These are phyloP conservation scores for Pisolithus marmoratus DNA, from an alignment of 768 basidiomycete genomes.

Conservation along the genomic window DNA sequence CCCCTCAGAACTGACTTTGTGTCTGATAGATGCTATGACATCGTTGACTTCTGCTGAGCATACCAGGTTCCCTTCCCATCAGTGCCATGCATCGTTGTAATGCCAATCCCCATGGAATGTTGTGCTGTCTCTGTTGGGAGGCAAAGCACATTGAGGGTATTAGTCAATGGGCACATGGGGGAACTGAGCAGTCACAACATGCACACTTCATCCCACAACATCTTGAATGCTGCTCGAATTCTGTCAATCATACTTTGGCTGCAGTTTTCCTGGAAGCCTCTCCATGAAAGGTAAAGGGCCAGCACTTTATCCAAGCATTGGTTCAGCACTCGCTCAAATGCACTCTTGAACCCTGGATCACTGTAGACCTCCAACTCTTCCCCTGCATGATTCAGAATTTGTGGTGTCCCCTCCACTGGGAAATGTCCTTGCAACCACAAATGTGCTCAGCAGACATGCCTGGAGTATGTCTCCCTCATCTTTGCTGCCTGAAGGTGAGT, in stretches of 20 bases:
- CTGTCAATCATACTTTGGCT: not conserved
- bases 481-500: not conserved
- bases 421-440: not conserved
- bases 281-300: not conserved
- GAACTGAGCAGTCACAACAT: not conserved
- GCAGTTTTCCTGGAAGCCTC: not conserved
- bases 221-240: not conserved
- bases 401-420: not conserved
- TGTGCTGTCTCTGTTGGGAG: constrained; percentile 12
- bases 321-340: not conserved
- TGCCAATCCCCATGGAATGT: constrained; percentile 23
- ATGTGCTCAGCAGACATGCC: not conserved
- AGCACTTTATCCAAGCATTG: not conserved
- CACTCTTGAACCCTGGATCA: not conserved
- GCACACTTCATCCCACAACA: constrained; percentile 1
- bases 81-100: constrained; percentile 16
- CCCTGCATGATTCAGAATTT: not conserved
- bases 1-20: constrained; percentile 6
- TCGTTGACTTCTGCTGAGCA: constrained; percentile 16
- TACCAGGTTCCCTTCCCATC: constrained; percentile 27
- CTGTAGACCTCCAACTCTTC: not conserved
- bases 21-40: constrained; percentile 21
- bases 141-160: not conserved
- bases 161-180: not conserved
- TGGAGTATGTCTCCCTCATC: not conserved